phyloP scores from a whole-genome alignment of 139 green algal genomes.

The Volvox africanus region DNA sequence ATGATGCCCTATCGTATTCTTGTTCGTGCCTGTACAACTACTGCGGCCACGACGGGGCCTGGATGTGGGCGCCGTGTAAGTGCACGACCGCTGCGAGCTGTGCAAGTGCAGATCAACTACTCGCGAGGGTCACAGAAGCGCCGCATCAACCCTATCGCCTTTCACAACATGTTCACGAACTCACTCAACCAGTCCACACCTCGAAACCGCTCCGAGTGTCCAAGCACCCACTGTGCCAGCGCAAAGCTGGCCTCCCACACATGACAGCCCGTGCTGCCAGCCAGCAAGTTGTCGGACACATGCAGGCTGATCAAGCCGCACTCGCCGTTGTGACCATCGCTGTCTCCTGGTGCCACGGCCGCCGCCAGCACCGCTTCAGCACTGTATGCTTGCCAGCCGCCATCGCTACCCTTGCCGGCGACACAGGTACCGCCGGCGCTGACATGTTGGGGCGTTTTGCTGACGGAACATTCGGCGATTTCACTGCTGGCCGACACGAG shows the following conservation, averaged over 20 bases:
- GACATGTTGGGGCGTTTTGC: background rate
- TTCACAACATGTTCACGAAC: no score
- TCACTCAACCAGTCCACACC: conserved; percentile 51
- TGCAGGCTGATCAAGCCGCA: conserved; percentile 64
- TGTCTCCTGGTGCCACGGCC: background rate
- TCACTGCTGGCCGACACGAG: no score
- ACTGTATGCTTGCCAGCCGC: background rate
- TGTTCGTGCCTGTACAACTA: no score
- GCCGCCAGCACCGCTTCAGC: background rate
- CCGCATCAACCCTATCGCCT: no score
- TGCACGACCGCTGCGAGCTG: no score
- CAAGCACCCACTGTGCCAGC: conserved; percentile 78
- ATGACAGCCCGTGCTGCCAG: conserved; percentile 80
- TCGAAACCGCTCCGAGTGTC: conserved; percentile 61
- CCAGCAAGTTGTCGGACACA: conserved; percentile 72
- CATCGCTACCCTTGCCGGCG: background rate
- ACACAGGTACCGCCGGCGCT: background rate
- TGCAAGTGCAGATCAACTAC: no score
- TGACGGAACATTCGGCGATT: no score
- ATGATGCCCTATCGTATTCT: no score
- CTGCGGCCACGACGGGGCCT: no score
- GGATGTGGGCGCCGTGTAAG: no score
- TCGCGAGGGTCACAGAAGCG: no score
- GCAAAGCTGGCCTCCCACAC: conserved; percentile 86
- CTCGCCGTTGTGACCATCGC: background rate